Conservation (phyloP, 345 rosid species). For the Tarenaya hassleriana region DNA sequence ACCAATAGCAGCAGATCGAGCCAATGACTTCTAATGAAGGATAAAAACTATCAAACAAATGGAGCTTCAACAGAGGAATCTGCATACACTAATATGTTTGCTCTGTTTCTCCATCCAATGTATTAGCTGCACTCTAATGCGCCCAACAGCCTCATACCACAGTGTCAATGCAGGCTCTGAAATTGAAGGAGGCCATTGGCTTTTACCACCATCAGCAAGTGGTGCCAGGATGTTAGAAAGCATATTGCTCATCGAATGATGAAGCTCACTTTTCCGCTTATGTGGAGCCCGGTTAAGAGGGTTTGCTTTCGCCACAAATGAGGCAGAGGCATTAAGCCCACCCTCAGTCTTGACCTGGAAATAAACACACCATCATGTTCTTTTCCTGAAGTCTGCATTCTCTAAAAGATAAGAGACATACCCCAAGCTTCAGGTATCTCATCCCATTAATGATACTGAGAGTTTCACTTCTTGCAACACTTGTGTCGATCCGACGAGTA, state of each 20-base stretch:
- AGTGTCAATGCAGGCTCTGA: constrained; percentile 84
- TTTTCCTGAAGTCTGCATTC: constrained; percentile 11
- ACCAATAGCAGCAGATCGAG: too few relatives aligned
- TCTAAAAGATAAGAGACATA: constrained; percentile 38
- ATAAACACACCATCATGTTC: constrained; percentile 28
- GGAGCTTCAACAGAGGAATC: constrained; percentile 1
- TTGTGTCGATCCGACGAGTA: constrained; percentile 77
- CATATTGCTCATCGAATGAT: constrained; percentile 96
- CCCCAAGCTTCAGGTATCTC: constrained; percentile 98
- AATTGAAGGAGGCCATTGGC: constrained; percentile 96
- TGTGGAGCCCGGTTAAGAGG: constrained; percentile 90
- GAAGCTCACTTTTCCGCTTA: constrained; percentile 90
- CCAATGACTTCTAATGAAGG: too few relatives aligned
- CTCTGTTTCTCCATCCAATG: constrained; percentile 99
- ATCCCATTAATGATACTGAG: constrained; percentile 94
- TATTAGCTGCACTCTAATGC: constrained; percentile 71
- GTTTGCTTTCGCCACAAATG: constrained; percentile 95
- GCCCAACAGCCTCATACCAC: constrained; percentile 97
- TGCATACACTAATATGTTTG: constrained; percentile 86
- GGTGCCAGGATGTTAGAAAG: constrained; percentile 93
- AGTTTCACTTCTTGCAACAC: constrained; percentile 83
- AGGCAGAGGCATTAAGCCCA: constrained; percentile 96
- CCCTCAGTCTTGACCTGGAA: constrained; percentile 94
- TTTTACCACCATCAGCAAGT: constrained; percentile 88
- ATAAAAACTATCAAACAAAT: background rate